Conservation (phyloP, 768 basidiomycete genomes). For the Sarcomyxa edulis region DNA sequence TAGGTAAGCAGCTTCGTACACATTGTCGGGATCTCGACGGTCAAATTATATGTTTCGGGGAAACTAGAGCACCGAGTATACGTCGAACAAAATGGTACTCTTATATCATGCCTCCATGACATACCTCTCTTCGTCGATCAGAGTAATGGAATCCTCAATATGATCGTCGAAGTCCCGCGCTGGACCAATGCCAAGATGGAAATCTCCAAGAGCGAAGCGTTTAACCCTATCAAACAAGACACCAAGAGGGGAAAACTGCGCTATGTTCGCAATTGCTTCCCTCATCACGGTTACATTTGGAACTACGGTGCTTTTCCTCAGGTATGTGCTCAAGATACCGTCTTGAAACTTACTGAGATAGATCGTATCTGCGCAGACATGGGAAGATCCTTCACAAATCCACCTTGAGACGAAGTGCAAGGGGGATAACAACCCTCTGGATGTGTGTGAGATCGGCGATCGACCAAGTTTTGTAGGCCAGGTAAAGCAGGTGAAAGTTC, state of each 20-base stretch:
- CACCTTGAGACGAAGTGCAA: constrained; percentile 98
- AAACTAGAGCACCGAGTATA: constrained; percentile 96
- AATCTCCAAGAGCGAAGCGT: constrained; percentile 95
- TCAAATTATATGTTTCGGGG: constrained; percentile 10
- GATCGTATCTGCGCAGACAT: constrained; percentile 56
- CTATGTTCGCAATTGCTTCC: constrained; percentile 99
- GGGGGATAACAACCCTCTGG: constrained; percentile 98
- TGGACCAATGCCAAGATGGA: constrained; percentile 99
- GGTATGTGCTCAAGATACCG: constrained; percentile 42
- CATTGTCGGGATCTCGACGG: constrained; percentile 8
- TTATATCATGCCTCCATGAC: constrained; percentile 90
- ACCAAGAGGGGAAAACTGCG: constrained; percentile 95
- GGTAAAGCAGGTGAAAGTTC: constrained; percentile 99
- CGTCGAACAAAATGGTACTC: constrained; percentile 84
- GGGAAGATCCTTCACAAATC: constrained; percentile 86
- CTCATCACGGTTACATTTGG: constrained; percentile 99
- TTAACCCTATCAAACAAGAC: constrained; percentile 99
- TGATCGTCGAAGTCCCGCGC: constrained; percentile 96
- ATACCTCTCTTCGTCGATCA: constrained; percentile 97
- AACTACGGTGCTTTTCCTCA: constrained; percentile 99
- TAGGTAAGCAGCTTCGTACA: constrained; percentile 75
- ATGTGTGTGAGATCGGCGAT: constrained; percentile 99
- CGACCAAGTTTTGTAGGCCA: constrained; percentile 96
- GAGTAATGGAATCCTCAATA: constrained; percentile 94
- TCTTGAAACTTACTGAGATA: constrained; percentile 2